These are phyloP conservation scores for Vachellia collinsii DNA, from an alignment of 306 rosid genomes.

Conservation along the genomic window DNA sequence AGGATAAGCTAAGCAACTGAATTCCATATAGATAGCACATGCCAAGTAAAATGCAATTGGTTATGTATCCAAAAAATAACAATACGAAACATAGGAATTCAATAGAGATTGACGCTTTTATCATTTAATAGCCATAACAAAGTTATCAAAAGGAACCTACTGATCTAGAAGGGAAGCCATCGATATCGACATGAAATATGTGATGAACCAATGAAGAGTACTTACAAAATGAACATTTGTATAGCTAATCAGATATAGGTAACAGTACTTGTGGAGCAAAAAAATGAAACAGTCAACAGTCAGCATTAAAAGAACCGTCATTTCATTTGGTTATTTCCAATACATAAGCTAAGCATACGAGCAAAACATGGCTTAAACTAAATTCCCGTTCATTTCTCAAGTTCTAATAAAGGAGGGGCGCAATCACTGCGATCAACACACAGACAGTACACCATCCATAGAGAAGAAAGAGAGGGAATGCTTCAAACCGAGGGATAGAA, in stretches of 20 bases:
- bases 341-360: background rate
- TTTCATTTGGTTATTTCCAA: background rate
- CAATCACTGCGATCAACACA: constrained; percentile 1
- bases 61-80: background rate
- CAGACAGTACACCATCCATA: background rate
- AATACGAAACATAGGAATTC: background rate
- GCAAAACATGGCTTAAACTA: background rate
- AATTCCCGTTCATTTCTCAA: background rate
- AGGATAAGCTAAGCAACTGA: background rate
- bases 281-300: background rate
- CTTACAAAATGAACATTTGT: background rate
- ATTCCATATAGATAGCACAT: background rate
- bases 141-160: background rate
- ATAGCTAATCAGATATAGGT: background rate
- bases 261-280: background rate
- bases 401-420: background rate
- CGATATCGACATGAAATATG: background rate
- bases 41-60: background rate
- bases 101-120: background rate
- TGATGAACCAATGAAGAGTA: background rate
- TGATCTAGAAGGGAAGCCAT: background rate
- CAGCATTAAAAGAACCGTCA: background rate
- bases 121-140: background rate
- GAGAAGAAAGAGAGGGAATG: background rate
- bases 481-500: background rate